These are phyloP conservation scores for Candida patagonica DNA, from an alignment of 805 yeast genomes.

Conservation along the genomic window DNA sequence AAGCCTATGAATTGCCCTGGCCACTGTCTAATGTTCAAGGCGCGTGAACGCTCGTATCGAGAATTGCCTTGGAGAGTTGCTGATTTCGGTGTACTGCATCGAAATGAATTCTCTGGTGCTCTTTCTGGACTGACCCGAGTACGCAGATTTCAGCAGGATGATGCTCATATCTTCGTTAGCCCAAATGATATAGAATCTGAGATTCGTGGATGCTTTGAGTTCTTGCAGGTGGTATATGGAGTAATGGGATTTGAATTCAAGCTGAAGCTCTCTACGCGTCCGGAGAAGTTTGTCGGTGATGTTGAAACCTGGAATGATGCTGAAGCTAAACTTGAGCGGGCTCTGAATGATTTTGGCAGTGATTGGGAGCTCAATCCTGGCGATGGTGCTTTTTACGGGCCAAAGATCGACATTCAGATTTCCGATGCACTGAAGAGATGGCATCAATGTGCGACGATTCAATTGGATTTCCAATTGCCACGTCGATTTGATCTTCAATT, in stretches of 20 bases:
- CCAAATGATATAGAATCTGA: constrained; percentile 36
- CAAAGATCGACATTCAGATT: constrained; percentile 94
- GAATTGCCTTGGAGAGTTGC: constrained; percentile 99
- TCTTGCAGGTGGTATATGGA: constrained; percentile 78
- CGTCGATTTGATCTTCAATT: constrained; percentile 83
- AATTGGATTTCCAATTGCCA: constrained; percentile 97
- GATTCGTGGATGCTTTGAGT: constrained; percentile 51
- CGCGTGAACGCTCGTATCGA: constrained; percentile 90
- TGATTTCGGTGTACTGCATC: constrained; percentile 93
- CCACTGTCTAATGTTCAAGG: constrained; percentile 86
- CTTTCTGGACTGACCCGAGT: constrained; percentile 92
- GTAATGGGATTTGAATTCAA: constrained; percentile 89
- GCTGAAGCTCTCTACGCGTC: constrained; percentile 96
- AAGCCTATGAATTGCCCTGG: constrained; percentile 98
- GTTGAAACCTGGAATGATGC: constrained; percentile 90
- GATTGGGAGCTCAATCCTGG: constrained; percentile 93
- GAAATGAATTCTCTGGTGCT: constrained; percentile 96
- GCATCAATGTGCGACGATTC: constrained; percentile 99
- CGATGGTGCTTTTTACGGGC: constrained; percentile 96
- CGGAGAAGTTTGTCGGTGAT: constrained; percentile 93
- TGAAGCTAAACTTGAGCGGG: constrained; percentile 71
- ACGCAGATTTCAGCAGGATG: constrained; percentile 98
- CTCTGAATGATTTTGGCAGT: constrained; percentile 79
- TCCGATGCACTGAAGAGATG: constrained; percentile 91
- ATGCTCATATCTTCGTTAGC: constrained; percentile 95